These are phyloP conservation scores for Tricholoma bakamatsutake DNA, from an alignment of 768 basidiomycete genomes.

Conservation along the genomic window DNA sequence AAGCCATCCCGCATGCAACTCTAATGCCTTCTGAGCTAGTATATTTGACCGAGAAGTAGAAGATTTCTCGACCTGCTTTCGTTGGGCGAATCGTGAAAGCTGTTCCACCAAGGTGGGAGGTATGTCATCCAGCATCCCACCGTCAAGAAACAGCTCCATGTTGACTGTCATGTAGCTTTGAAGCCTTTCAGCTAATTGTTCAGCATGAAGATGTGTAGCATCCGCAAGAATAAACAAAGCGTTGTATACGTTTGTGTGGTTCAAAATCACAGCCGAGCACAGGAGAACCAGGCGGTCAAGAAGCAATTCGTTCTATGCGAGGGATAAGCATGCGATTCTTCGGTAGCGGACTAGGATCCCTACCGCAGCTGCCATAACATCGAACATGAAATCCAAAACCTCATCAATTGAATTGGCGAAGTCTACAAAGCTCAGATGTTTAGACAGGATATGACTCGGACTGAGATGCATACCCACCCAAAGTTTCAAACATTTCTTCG, in stretches of 20 bases:
- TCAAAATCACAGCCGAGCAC: constrained; percentile 73
- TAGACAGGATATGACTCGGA: background rate
- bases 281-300: constrained; percentile 80
- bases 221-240: constrained; percentile 77
- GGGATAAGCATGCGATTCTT: constrained; percentile 2
- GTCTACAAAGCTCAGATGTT: constrained; percentile 31
- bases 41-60: constrained; percentile 56
- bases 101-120: constrained; percentile 58
- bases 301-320: constrained; percentile 72
- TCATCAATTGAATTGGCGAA: constrained; percentile 63
- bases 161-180: constrained; percentile 78
- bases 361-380: constrained; percentile 81
- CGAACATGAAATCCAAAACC: constrained; percentile 80
- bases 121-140: constrained; percentile 73
- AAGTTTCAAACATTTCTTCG: constrained; percentile 60
- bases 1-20: constrained; percentile 67
- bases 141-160: constrained; percentile 83
- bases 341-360: constrained; percentile 16
- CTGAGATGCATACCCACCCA: constrained; percentile 54
- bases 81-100: constrained; percentile 51
- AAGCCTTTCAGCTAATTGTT: constrained; percentile 60
- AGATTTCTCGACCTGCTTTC: constrained; percentile 58
- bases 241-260: constrained; percentile 65
- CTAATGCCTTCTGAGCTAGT: constrained; percentile 49
- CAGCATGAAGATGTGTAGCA: constrained; percentile 72